Evolutionary conservation across 768 basidiomycete species (phyloP).

Genomic region (Gymnopilus junonius): DNA sequence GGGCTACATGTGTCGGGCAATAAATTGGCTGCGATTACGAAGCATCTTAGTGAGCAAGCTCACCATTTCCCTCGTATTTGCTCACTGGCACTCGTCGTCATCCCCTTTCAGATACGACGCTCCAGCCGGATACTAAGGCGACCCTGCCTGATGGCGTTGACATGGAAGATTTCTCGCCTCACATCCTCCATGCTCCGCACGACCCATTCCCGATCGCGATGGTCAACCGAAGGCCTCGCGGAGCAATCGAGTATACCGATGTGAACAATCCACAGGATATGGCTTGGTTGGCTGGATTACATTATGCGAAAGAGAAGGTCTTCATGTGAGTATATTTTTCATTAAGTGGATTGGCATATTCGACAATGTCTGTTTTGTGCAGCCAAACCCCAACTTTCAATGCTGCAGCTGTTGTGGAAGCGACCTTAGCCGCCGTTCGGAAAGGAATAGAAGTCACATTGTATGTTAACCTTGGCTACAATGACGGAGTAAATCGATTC

Average conservation of each 20-base stretch:
- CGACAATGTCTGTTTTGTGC: background rate
- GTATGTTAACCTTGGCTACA: conserved; percentile 15
- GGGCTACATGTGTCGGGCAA: background rate
- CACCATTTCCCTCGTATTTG: background rate
- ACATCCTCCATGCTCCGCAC: conserved; percentile 13
- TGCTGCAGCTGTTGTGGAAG: conserved; percentile 13
- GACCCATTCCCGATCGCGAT: conserved; percentile 13
- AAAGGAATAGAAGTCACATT: conserved; percentile 13
- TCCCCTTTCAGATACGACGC: conserved; percentile 9
- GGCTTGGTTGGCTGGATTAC: conserved; percentile 13
- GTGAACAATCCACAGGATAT: conserved; percentile 15
- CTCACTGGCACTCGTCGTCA: no score
- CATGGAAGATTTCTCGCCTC: conserved; percentile 10
- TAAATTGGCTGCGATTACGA: conserved; percentile 11
- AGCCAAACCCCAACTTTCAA: conserved; percentile 17
- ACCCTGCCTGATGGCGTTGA: conserved; percentile 11
- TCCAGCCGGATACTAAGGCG: conserved; percentile 8
- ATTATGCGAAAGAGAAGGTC: conserved; percentile 5
- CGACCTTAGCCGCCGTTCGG: conserved; percentile 7
- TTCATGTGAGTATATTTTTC: conserved; percentile 10
- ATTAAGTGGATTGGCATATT: background rate
- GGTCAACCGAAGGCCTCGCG: conserved; percentile 12
- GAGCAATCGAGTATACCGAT: conserved; percentile 11
- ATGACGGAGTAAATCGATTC: conserved; percentile 8
- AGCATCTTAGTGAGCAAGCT: conserved; percentile 9